Evolutionary conservation across 768 basidiomycete species (phyloP).

Genomic region (Termitomyces sp.): DNA sequence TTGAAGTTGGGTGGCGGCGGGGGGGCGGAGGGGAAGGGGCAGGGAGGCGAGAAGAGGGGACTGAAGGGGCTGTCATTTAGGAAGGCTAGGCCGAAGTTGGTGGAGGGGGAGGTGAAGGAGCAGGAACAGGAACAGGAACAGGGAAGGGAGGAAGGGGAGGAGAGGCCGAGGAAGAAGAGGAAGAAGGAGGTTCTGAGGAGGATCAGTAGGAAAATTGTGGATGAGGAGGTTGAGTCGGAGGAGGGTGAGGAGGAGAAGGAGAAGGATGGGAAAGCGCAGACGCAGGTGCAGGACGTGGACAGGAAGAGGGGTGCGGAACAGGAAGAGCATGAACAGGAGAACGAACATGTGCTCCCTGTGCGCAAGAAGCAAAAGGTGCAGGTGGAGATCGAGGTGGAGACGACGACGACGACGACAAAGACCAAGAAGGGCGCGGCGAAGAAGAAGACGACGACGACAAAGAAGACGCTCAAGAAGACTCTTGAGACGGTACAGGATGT

Average conservation of each 20-base stretch:
- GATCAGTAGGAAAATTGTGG: slow-evolving; percentile 28
- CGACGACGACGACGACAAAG: slow-evolving; percentile 26
- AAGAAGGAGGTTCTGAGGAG: slow-evolving; percentile 40
- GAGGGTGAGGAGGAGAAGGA: slow-evolving; percentile 45
- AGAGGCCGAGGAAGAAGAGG: slow-evolving; percentile 53
- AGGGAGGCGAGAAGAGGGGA: slow-evolving; percentile 32
- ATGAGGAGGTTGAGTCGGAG: slow-evolving; percentile 55
- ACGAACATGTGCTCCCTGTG: slow-evolving; percentile 31
- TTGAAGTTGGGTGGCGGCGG: slow-evolving; percentile 23
- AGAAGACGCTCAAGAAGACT: slow-evolving; percentile 31
- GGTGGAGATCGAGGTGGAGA: slow-evolving; percentile 18
- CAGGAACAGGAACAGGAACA: slow-evolving; percentile 25
- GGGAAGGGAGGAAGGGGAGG: slow-evolving; percentile 29
- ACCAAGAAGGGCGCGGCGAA: slow-evolving; percentile 26
- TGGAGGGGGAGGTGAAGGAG: slow-evolving; percentile 24
- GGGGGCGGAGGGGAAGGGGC: slow-evolving; percentile 12
- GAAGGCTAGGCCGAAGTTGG: slow-evolving; percentile 34
- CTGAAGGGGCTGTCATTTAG: slow-evolving; percentile 43
- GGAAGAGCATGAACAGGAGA: slow-evolving; percentile 26
- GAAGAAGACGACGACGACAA: slow-evolving; percentile 33
- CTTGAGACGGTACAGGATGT: slow-evolving; percentile 38
- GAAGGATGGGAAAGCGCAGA: slow-evolving; percentile 30
- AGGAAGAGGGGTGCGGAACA: slow-evolving; percentile 54
- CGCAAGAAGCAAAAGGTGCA: slow-evolving; percentile 40
- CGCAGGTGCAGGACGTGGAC: slow-evolving; percentile 29